phyloP scores from a whole-genome alignment of 2,329 filamentous ascomycete genomes.

The Monilinia laxa region DNA sequence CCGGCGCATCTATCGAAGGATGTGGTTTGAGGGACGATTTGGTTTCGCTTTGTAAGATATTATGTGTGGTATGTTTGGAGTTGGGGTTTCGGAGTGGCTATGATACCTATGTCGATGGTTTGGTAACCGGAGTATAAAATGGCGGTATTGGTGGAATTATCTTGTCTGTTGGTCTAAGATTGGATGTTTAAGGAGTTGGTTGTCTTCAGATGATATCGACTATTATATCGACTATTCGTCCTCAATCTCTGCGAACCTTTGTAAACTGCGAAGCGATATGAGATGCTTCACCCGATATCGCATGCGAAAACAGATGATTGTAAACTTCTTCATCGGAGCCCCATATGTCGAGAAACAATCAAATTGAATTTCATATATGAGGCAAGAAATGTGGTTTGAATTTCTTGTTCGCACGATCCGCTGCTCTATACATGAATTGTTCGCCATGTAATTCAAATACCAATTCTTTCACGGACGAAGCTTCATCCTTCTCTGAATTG shows the following conservation, averaged over 20 bases:
- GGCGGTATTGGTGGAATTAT: not conserved
- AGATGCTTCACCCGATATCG: too few species aligned
- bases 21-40: not conserved
- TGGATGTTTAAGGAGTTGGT: not conserved
- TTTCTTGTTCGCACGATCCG: slow-evolving; percentile 85
- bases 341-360: too few species aligned
- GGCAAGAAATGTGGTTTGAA: slow-evolving; percentile 82
- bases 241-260: not conserved
- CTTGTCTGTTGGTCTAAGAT: not conserved
- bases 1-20: not conserved
- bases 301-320: not conserved
- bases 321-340: not conserved
- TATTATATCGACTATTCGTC: too few species aligned
- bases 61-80: not conserved
- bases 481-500: slow-evolving; percentile 20
- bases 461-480: slow-evolving; percentile 47
- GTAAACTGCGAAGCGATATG: not conserved
- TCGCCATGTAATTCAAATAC: slow-evolving; percentile 85
- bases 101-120: not conserved
- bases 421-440: slow-evolving; percentile 78
- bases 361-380: slow-evolving; percentile 58
- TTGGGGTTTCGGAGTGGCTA: not conserved
- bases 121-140: not conserved
- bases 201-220: not conserved
- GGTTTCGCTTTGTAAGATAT: not conserved